phyloP scores from a whole-genome alignment of 306 rosid genomes.

The Cucumis cinereus region DNA sequence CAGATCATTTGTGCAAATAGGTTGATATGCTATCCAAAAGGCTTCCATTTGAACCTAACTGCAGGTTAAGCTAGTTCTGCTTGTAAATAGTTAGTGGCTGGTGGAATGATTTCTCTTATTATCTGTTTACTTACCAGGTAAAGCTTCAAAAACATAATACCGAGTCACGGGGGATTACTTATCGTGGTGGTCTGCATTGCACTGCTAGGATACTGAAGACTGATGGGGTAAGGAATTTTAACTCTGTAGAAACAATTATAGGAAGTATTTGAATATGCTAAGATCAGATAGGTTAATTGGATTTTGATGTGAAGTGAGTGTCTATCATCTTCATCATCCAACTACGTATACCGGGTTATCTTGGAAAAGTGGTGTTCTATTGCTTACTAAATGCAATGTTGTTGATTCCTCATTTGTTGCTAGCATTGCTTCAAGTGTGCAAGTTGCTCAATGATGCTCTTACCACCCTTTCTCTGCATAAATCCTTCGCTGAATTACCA shows the following conservation, averaged over 20 bases:
- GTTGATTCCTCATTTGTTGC: neutral
- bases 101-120: neutral
- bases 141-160: constrained; percentile 83
- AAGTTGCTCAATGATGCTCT: neutral
- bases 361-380: neutral
- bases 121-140: constrained; percentile 33
- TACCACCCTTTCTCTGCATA: neutral
- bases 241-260: neutral
- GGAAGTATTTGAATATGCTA: neutral
- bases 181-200: constrained; percentile 66
- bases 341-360: neutral
- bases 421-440: neutral
- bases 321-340: neutral
- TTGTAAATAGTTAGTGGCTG: neutral
- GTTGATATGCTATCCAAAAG: neutral
- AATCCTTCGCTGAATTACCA: neutral
- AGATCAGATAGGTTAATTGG: neutral
- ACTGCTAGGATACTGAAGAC: constrained; percentile 74
- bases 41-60: neutral
- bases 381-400: neutral
- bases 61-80: neutral
- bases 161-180: constrained; percentile 50
- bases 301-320: neutral
- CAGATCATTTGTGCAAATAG: neutral
- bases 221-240: constrained; percentile 67